A percentile compares a stretch with the other conserved stretches of the same genome.
These are phyloP conservation scores for Hysterangium stoloniferum DNA, from an alignment of 768 basidiomycete genomes.

Conservation along the genomic window DNA sequence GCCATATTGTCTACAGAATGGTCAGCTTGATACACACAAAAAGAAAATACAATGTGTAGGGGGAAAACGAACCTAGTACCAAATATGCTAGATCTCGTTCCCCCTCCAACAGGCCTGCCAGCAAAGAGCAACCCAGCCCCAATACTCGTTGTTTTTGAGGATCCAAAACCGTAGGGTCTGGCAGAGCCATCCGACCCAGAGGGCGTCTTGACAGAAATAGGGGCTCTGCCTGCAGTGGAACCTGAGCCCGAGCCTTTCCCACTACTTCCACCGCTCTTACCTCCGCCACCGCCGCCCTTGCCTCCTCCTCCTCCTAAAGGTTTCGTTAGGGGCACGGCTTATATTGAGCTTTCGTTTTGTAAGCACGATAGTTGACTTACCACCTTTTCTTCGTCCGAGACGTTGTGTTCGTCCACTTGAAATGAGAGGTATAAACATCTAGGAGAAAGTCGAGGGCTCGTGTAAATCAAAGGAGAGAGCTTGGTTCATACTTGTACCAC, in stretches of 20 bases:
- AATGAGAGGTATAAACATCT: no score
- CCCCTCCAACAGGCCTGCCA: slow-evolving; percentile 44
- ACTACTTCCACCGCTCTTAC: slow-evolving; percentile 8
- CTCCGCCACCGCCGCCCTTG: slow-evolving; percentile 14
- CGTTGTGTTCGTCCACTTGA: no score
- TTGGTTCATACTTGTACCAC: no score
- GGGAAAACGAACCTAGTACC: slow-evolving; percentile 33
- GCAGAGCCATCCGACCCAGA: not conserved
- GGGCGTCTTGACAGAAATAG: not conserved
- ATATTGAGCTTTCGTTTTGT: no score
- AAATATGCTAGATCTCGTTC: slow-evolving; percentile 35
- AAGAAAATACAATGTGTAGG: slow-evolving; percentile 9
- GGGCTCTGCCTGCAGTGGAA: slow-evolving; percentile 11
- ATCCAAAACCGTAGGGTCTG: slow-evolving; percentile 26
- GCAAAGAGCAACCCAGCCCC: slow-evolving; percentile 33
- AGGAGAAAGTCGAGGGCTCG: no score
- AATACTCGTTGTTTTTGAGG: slow-evolving; percentile 28
- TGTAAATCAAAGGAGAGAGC: no score
- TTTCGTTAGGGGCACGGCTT: no score
- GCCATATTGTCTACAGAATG: slow-evolving; percentile 39
- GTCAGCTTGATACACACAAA: slow-evolving; percentile 3
- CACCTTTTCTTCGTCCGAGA: no score
- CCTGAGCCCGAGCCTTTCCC: not conserved
- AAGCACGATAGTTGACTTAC: no score
- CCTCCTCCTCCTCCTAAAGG: slow-evolving; percentile 17